Percentiles rank a stretch among this genome's conserved stretches.
Evolutionary conservation across 2,329 filamentous ascomycete species (phyloP).

Genomic region (Colletotrichum sojae): DNA sequence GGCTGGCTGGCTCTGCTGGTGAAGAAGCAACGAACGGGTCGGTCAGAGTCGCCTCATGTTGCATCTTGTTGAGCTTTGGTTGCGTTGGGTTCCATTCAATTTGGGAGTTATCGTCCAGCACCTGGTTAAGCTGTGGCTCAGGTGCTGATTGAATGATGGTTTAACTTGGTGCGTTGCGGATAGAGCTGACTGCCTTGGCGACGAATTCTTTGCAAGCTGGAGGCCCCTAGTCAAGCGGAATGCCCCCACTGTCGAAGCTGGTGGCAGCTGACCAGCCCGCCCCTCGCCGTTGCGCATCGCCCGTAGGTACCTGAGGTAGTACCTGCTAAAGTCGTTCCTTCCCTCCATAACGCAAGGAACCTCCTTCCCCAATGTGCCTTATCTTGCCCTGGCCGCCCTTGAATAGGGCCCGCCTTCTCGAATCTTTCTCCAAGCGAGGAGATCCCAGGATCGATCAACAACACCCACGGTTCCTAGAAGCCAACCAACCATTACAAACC

Average conservation of each 20-base stretch:
- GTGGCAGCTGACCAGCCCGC: no score
- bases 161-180: conserved; percentile 13
- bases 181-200: neutral
- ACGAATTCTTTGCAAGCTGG: neutral
- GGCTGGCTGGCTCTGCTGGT: conserved; percentile 2
- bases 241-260: neutral
- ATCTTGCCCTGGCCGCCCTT: neutral
- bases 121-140: no score
- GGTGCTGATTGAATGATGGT: neutral
- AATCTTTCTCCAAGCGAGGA: neutral
- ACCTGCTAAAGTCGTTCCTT: no score
- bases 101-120: no score
- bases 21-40: conserved; percentile 13
- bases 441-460: neutral
- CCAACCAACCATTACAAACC: neutral
- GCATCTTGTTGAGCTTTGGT: conserved; percentile 1
- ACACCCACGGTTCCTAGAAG: no score
- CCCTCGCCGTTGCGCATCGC: no score
- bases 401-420: neutral
- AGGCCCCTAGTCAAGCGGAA: neutral
- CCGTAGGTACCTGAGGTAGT: no score
- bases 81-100: no score
- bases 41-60: neutral
- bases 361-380: conserved; percentile 6
- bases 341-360: no score